A percentile compares a stretch with the other conserved stretches of the same genome.
Conservation (phyloP, 306 rosid genomes). For the Senna siamea region DNA sequence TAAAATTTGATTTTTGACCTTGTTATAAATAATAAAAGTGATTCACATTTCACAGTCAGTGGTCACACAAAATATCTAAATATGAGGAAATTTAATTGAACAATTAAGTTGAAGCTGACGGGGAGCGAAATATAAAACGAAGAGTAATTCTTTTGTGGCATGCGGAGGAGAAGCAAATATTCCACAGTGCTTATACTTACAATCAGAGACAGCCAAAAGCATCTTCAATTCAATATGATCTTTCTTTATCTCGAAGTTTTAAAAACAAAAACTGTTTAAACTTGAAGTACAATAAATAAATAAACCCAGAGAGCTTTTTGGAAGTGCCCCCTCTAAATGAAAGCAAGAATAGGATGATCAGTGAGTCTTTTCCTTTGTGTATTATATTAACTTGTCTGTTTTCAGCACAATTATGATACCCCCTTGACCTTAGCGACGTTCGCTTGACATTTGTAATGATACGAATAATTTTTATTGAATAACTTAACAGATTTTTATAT, state of each 20-base stretch:
- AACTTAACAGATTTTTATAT: not conserved
- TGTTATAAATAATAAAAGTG: too few species aligned
- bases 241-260: not conserved
- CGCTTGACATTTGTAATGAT: constrained; percentile 23
- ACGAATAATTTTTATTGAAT: constrained; percentile 17
- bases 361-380: constrained; percentile 23
- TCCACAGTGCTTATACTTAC: constrained; percentile 23
- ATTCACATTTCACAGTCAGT: too few species aligned
- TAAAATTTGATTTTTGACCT: too few species aligned
- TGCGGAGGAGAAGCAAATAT: constrained; percentile 25
- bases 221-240: not conserved
- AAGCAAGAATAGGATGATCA: not conserved
- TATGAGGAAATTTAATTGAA: too few species aligned
- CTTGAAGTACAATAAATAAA: not conserved
- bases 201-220: constrained; percentile 35
- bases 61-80: too few species aligned
- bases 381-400: constrained; percentile 30
- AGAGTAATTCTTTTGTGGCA: not conserved
- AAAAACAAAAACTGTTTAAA: not conserved
- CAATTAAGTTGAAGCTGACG: too few species aligned
- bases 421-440: constrained; percentile 36
- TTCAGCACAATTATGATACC: constrained; percentile 25
- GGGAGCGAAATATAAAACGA: too few species aligned
- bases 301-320: not conserved
- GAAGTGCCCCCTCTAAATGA: constrained; percentile 26